These are phyloP conservation scores for Onygenales sp. DNA, from an alignment of 2,329 filamentous ascomycete species.

Conservation along the genomic window DNA sequence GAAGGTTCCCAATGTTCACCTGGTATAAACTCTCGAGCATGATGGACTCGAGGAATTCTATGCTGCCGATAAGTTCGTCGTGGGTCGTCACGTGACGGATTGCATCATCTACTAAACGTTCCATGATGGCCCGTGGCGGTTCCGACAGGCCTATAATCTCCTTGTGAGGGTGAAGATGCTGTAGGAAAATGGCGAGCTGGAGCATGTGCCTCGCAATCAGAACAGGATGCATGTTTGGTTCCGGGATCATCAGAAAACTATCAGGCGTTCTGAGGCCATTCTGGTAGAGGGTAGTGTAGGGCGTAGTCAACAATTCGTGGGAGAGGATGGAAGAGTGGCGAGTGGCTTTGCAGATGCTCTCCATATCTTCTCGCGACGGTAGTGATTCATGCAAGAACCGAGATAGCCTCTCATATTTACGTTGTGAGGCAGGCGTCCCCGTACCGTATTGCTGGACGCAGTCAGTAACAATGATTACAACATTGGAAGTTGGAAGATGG, in stretches of 20 bases:
- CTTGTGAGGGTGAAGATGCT: conserved; percentile 30
- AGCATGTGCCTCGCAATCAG: conserved; percentile 41
- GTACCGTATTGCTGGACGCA: conserved; percentile 2
- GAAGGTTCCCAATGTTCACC: conserved; percentile 30
- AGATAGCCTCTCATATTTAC: background rate
- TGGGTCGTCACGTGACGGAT: conserved; percentile 25
- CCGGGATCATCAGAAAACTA: background rate
- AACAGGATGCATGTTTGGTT: conserved; percentile 33
- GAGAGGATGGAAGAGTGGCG: conserved; percentile 3
- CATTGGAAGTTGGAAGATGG: conserved; percentile 1
- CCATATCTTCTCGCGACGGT: conserved; percentile 5
- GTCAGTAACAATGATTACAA: conserved; percentile 3
- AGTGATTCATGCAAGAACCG: conserved; percentile 4
- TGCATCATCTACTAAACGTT: conserved; percentile 20
- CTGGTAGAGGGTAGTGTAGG: conserved; percentile 1
- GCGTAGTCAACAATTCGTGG: conserved; percentile 5
- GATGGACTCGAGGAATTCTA: conserved; percentile 36
- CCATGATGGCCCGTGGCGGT: conserved; percentile 16
- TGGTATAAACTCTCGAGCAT: conserved; percentile 33
- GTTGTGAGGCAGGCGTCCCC: background rate
- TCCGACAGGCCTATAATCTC: background rate
- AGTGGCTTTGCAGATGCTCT: conserved; percentile 6
- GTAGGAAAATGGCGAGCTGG: conserved; percentile 37
- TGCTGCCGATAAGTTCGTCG: conserved; percentile 26
- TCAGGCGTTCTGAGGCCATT: conserved; percentile 1